Base-by-base conservation (phyloP, 2,329 filamentous ascomycete genomes). In the Pestalotiopsis fici region DNA sequence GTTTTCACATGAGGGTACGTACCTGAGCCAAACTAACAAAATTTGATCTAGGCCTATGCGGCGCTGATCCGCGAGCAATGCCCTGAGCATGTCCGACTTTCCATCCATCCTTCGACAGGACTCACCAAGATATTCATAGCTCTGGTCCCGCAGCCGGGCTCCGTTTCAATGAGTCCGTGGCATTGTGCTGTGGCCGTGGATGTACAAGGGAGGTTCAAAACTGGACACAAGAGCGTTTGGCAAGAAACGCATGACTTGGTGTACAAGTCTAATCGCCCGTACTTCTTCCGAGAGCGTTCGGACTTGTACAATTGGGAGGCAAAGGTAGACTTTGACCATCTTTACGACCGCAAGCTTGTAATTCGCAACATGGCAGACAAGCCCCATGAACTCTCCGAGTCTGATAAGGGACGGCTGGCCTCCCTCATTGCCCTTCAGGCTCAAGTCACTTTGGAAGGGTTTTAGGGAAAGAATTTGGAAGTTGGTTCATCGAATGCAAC, bases 11-110 rank as follows among this genome's bases (percentile, higher is more conserved):
- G n/a, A n/a, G n/a, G n/a, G n/a, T n/a, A n/a, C n/a, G n/a, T n/a
- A n/a, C n/a, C n/a, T n/a, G n/a, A n/a, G n/a, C n/a, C n/a, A n/a
- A n/a, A n/a, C n/a, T n/a, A n/a, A n/a, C n/a, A n/a, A n/a, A n/a
- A n/a, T n/a, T n/a, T n/a, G n/a, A n/a, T n/a, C n/a, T n/a, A 43
- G 39, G 13, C 39, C 13, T 43, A 15, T 18, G 18, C 39, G 3
- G 18, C 13, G 39, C 39, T 43, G 13, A 3, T 43, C n/a, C 71
- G 71, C 11, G 74, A 76, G 11, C 39, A 18, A 4, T 43, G 39
- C 39, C 39, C 39, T 3, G 39, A 43, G 13, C 18, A 43, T 3
- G 39, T 43, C 13, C 39, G 39, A 1, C 39, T 43, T 18, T 43
- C 39, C 13, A 43, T 43, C 39, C 39, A 43, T 18, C 39, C 39